Base-by-base conservation (phyloP, 192 early-diverging fungal genomes). In the Backusella macrospora region DNA sequence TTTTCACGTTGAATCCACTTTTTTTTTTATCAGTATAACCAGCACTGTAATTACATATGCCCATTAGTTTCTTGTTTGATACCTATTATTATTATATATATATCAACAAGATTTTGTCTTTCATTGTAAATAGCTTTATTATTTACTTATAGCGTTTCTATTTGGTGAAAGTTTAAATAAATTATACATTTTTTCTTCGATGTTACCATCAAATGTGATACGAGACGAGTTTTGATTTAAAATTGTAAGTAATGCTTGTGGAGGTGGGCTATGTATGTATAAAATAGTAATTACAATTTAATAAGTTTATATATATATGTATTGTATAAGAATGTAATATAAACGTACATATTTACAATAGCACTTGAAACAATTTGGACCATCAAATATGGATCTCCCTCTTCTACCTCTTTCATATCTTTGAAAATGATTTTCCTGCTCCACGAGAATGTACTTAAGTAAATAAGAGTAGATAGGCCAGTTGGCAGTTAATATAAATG, bases 331-430 rank as follows among this genome's bases (percentile, higher is more conserved):
- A 40, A 21, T 13, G 3, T 67, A 12, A 18, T 34, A 40, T 23
- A 26, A 40, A 72, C 47, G 42, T 76, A 81, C 74, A 87, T 77
- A 78, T 92, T 93, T 82, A 90, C 87, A 74, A 95, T 95, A 45
- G 92, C 93, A 45, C 86, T 88, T 5, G 93, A 93, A 26, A 93
- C 83, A 29, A 95, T 83, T 81, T 95, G 92, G 45, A 85, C 82
- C 93, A 95, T 95, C 40, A 87, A 80, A 34, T 87, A 82, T 38
- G 81, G 87, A 75, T 94, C 93, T 3, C 63, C 75, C 76, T 85
- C 80, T 13, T 62, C 62, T 12, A 23, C 23, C 34, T 75, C 52
- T 18, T 68, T 69, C 74, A 75, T 75, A 65, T 75, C 74, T 45
- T 65, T 6, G 68, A 67, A 29, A 62, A 67, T 21, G 69, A 23